phyloP scores from a whole-genome alignment of 306 rosid species.

The Gynostemma pentaphyllum region DNA sequence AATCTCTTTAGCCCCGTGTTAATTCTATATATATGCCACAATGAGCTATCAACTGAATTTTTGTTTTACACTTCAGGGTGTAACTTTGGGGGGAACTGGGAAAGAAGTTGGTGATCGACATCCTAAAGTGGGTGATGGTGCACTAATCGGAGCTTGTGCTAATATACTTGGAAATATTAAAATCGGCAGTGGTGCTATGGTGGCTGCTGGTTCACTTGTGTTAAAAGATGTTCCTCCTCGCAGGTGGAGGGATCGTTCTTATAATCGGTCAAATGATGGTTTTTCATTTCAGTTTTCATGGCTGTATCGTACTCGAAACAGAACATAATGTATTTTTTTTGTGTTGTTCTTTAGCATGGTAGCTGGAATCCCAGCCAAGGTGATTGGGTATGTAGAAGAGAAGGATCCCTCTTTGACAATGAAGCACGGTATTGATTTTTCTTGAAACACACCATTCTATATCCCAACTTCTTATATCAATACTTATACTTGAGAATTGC shows the following conservation, averaged over 20 bases:
- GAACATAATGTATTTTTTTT: slow-evolving; percentile 4
- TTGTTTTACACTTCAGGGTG: slow-evolving; percentile 39
- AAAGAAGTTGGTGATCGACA: slow-evolving; percentile 84
- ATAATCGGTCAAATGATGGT: background rate
- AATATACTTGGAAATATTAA: slow-evolving; percentile 78
- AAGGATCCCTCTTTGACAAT: slow-evolving; percentile 73
- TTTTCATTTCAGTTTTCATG: background rate
- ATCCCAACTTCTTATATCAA: background rate
- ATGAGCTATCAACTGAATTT: background rate
- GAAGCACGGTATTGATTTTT: slow-evolving; percentile 68
- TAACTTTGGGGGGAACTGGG: slow-evolving; percentile 88
- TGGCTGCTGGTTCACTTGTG: slow-evolving; percentile 87
- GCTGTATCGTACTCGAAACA: background rate
- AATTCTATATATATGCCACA: background rate
- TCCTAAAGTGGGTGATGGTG: slow-evolving; percentile 90
- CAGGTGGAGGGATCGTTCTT: slow-evolving; percentile 33
- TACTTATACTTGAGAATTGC: background rate
- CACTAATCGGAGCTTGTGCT: slow-evolving; percentile 74
- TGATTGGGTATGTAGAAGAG: slow-evolving; percentile 55
- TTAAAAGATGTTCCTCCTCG: slow-evolving; percentile 66
- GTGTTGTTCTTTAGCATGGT: slow-evolving; percentile 46
- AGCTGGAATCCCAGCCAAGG: slow-evolving; percentile 79
- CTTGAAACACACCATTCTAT: background rate
- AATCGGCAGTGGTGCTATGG: slow-evolving; percentile 77
- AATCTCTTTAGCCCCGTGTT: background rate